These are phyloP conservation scores for Leccinum fibrillosum DNA, from an alignment of 768 basidiomycete species.

Conservation along the genomic window DNA sequence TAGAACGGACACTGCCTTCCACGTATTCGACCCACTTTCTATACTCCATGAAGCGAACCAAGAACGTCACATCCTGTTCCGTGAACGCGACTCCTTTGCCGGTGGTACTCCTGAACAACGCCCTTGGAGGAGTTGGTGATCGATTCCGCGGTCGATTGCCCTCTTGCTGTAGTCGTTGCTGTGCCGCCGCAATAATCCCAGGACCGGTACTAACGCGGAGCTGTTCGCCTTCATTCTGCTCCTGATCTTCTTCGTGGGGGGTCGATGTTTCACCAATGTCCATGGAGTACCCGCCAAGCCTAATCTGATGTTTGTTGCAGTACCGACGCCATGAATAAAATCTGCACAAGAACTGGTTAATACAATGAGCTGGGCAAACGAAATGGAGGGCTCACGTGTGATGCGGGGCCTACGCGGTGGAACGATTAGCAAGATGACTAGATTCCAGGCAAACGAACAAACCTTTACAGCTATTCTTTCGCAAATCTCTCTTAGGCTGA, in stretches of 20 bases:
- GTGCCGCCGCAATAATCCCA: constrained; percentile 44
- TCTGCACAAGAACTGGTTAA: constrained; percentile 34
- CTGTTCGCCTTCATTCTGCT: constrained; percentile 41
- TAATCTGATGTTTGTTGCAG: constrained; percentile 90
- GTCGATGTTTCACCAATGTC: constrained; percentile 50
- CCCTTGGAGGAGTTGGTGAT: constrained; percentile 79
- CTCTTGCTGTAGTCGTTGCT: constrained; percentile 39
- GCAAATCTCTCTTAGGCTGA: constrained; percentile 72
- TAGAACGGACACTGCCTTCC: not conserved
- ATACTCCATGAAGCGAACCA: constrained; percentile 75
- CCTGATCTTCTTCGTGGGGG: constrained; percentile 41
- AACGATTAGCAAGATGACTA: constrained; percentile 4
- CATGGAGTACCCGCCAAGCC: constrained; percentile 84
- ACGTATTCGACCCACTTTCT: constrained; percentile 51
- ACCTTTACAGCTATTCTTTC: constrained; percentile 85
- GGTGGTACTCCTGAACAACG: constrained; percentile 79
- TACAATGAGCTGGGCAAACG: not conserved
- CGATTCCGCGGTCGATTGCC: constrained; percentile 46
- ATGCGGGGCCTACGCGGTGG: constrained; percentile 63
- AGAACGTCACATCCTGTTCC: constrained; percentile 73
- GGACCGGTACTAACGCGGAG: constrained; percentile 37
- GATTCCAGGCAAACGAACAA: constrained; percentile 9
- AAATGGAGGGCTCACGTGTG: constrained; percentile 59
- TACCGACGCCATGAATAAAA: constrained; percentile 92
- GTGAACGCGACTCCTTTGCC: constrained; percentile 91